A percentile compares a stretch with the other conserved stretches of the same genome.
Evolutionary conservation across 2,329 filamentous ascomycete genomes (phyloP).

Genomic region (Calonectria pseudoturangicola): DNA sequence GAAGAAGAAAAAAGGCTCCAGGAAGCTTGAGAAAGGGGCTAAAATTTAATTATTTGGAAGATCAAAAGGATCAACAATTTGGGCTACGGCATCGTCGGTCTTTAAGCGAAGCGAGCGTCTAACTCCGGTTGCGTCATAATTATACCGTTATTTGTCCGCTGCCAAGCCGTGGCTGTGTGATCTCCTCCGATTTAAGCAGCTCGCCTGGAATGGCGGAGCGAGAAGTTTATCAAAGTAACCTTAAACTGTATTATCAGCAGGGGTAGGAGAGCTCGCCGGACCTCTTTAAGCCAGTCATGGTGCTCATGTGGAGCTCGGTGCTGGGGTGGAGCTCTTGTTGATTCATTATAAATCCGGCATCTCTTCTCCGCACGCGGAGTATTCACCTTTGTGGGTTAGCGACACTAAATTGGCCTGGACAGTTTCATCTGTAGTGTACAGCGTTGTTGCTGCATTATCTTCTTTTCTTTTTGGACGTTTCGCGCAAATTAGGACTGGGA

Average conservation of each 20-base stretch:
- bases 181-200: not conserved
- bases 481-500: too few species aligned
- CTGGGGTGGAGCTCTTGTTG: not conserved
- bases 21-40: not conserved
- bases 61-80: too few species aligned
- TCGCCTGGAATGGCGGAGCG: not conserved
- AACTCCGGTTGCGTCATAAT: not conserved
- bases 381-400: not conserved
- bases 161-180: not conserved
- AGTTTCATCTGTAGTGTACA: not conserved
- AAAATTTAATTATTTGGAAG: not conserved
- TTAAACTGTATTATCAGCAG: constrained; percentile 11
- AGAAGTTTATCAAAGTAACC: not conserved
- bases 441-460: not conserved
- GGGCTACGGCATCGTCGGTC: not conserved
- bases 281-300: not conserved
- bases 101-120: not conserved
- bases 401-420: not conserved
- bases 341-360: constrained; percentile 14
- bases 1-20: not conserved
- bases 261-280: not conserved
- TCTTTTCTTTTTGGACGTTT: not conserved
- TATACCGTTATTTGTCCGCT: not conserved
- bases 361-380: not conserved
- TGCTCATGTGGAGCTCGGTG: not conserved